Percentiles rank a stretch among this genome's conserved stretches.
These are phyloP conservation scores for Rhazya stricta DNA, from an alignment of 257 asterid genomes.

Conservation along the genomic window DNA sequence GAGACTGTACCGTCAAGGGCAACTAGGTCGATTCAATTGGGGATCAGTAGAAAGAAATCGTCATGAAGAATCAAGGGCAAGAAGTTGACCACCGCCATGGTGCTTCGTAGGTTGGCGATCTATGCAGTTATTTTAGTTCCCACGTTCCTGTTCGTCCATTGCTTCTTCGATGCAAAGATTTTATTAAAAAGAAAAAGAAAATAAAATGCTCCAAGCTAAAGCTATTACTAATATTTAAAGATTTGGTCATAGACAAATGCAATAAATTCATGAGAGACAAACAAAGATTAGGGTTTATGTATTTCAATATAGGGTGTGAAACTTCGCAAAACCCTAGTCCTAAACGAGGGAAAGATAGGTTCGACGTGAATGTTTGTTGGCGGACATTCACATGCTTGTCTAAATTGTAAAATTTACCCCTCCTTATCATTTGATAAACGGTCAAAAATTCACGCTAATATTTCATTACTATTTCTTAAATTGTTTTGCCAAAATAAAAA, in stretches of 20 bases:
- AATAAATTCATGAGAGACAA: slow-evolving; percentile 55
- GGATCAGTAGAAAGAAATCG: not conserved
- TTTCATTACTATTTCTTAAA: not conserved
- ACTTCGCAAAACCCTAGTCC: slow-evolving; percentile 46
- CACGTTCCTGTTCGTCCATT: slow-evolving; percentile 48
- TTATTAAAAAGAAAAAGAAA: not conserved
- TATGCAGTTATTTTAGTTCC: slow-evolving; percentile 32
- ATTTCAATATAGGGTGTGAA: slow-evolving; percentile 38
- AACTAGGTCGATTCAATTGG: slow-evolving; percentile 11
- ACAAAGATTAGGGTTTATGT: slow-evolving; percentile 60
- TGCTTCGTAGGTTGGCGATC: slow-evolving; percentile 38
- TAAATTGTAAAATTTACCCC: not conserved
- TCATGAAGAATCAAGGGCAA: slow-evolving; percentile 22
- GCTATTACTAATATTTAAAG: slow-evolving; percentile 14
- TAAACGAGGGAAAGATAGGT: slow-evolving; percentile 49
- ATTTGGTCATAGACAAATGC: slow-evolving; percentile 28
- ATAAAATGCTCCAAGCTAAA: slow-evolving; percentile 6
- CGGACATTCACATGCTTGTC: slow-evolving; percentile 47
- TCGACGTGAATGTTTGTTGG: slow-evolving; percentile 96
- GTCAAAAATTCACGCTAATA: not conserved
- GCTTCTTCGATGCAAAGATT: slow-evolving; percentile 15
- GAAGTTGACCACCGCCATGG: slow-evolving; percentile 78
- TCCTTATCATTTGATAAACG: slow-evolving; percentile 3
- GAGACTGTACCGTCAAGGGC: slow-evolving; percentile 12
- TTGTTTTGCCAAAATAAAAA: not conserved